Evolutionary conservation across 805 yeast genomes (phyloP), one percentile per base, ranked within the genome.

Genomic region (Metschnikowia continentalis): DNA sequence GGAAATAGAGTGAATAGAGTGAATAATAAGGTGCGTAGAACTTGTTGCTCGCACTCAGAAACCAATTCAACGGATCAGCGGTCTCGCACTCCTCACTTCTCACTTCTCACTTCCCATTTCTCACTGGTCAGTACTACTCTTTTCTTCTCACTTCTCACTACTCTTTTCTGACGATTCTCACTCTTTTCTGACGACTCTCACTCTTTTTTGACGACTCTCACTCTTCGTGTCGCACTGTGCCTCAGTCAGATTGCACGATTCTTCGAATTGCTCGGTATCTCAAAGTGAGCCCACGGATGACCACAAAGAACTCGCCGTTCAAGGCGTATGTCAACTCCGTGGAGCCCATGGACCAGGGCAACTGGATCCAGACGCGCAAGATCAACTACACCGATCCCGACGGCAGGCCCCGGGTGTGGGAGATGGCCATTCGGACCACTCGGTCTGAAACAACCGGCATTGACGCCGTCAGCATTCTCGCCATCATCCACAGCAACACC

Each of bases 391-490:
- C 60, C n/a, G 95, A 87, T 57, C 92, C 96, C 5, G 71, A 72
- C 23, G 96, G 96, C 14, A 54, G 63, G 38, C 54, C 54, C 35
- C 77, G 97, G 38, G 85, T 83, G 47, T 92, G 98, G 97, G 99
- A 92, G 68, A 84, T 83, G 80, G 95, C 96, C 3, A 80, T 86
- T 1, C 76, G 97, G 54, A 79, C 81, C 46, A 90, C 97, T 7
- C 74, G 96, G 47, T 79, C 83, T 8, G 75, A 69, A 26, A 65
- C 70, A 23, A 70, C 83, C 13, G 81, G 79, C 3, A 75, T 85
- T 23, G 99, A 92, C 65, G 98, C 96, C 0, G 97, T 94, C n/a
- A 91, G 92, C 3, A 85, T 92, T 42, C 72, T 91, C 32, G 91
- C 96, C 0, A 72, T 90, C 15, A 68, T 90, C 47, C 77, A 81